These are phyloP conservation scores for Blastobotrys robertii DNA, from an alignment of 805 yeast species.

Conservation along the genomic window DNA sequence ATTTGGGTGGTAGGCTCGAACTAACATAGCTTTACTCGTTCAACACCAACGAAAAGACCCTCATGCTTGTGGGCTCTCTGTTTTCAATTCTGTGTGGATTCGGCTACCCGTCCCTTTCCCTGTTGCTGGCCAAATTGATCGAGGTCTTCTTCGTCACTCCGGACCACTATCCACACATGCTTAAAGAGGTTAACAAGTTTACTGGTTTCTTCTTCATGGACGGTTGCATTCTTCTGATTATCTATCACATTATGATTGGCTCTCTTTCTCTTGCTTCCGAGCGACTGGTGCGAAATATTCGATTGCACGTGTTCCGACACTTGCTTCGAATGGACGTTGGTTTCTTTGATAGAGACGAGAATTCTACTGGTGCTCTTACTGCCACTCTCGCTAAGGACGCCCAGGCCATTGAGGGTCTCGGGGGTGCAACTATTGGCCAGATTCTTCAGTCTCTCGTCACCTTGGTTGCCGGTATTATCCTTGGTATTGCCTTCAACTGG, in stretches of 20 bases:
- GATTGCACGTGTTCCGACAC: conserved; percentile 26
- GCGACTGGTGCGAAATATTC: conserved; percentile 27
- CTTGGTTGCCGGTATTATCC: conserved; percentile 29
- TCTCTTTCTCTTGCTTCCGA: conserved; percentile 22
- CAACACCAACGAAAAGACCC: conserved; percentile 20
- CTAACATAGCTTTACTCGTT: conserved; percentile 16
- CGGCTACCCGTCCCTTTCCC: conserved; percentile 29
- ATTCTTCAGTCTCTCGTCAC: conserved; percentile 29
- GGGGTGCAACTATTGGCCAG: conserved; percentile 34
- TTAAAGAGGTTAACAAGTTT: conserved; percentile 25
- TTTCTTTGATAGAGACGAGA: conserved; percentile 28
- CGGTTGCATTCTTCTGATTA: conserved; percentile 22
- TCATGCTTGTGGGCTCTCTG: conserved; percentile 19
- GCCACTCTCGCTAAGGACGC: conserved; percentile 32
- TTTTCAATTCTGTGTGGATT: conserved; percentile 26
- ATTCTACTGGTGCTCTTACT: conserved; percentile 30
- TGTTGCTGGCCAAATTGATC: conserved; percentile 29
- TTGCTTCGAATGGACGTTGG: conserved; percentile 29
- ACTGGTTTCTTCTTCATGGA: conserved; percentile 29
- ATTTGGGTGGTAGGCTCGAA: not conserved
- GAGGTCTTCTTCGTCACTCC: conserved; percentile 27
- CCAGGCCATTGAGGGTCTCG: conserved; percentile 31
- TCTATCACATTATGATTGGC: conserved; percentile 17
- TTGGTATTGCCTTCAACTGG: conserved; percentile 32
- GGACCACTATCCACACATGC: conserved; percentile 23